phyloP scores from a whole-genome alignment of 305 asterid species.

The Solanum hybrid region DNA sequence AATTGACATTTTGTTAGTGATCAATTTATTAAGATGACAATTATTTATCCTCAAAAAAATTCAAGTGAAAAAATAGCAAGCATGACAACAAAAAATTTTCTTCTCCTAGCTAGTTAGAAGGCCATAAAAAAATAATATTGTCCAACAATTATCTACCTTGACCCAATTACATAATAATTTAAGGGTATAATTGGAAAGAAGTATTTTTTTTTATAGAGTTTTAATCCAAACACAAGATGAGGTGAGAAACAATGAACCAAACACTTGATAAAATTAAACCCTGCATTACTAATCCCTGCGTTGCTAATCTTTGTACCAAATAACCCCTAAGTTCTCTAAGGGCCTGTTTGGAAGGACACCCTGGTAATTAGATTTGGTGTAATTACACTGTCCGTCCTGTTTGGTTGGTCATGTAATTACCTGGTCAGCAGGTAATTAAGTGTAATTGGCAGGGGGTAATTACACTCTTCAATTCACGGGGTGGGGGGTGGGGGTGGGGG shows the following conservation, averaged over 20 bases:
- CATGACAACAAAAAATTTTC: neutral
- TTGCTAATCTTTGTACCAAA: too few species aligned
- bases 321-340: neutral
- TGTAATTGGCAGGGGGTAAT: too few species aligned
- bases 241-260: neutral
- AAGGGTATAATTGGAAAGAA: neutral
- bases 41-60: neutral
- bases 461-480: too few species aligned
- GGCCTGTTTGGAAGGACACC: too few species aligned
- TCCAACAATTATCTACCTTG: neutral
- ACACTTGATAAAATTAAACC: neutral
- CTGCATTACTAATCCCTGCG: neutral
- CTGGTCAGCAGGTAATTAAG: too few species aligned
- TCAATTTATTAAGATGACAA: neutral
- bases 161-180: neutral
- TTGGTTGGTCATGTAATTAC: too few species aligned
- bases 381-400: too few species aligned
- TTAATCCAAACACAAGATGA: neutral
- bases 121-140: neutral
- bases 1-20: neutral
- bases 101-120: neutral
- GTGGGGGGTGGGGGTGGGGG: too few species aligned
- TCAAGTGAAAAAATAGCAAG: neutral
- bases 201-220: too few species aligned
- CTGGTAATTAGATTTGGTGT: too few species aligned